Percentiles rank a stretch among this genome's conserved stretches.
Conservation (phyloP, 768 basidiomycete genomes). For the Pluteus cervinus region DNA sequence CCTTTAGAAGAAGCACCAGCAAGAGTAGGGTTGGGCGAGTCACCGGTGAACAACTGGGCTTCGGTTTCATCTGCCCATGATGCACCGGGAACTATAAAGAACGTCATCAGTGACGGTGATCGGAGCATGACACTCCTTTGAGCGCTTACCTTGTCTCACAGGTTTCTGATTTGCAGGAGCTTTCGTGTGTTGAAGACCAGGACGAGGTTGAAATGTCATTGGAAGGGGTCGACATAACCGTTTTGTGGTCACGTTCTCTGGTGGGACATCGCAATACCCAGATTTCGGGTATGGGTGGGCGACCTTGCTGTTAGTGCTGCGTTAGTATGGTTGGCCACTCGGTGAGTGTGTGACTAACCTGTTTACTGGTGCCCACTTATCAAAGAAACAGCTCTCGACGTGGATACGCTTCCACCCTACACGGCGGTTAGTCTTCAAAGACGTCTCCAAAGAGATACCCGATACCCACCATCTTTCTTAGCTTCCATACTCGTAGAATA, state of each 20-base stretch:
- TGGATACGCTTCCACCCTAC: constrained; percentile 47
- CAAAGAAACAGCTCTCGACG: constrained; percentile 37
- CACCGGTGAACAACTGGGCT: no score
- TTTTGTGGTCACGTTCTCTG: background rate
- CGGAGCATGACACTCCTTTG: no score
- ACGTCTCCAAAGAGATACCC: constrained; percentile 1
- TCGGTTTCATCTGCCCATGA: no score
- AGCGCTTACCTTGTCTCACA: no score
- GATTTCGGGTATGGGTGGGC: constrained; percentile 3
- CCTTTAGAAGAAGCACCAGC: no score
- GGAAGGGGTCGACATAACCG: constrained; percentile 3
- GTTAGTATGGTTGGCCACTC: background rate
- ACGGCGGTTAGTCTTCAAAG: background rate
- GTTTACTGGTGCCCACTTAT: constrained; percentile 26
- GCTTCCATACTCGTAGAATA: constrained; percentile 36
- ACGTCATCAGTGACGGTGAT: no score
- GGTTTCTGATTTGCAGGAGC: no score
- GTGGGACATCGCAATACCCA: background rate
- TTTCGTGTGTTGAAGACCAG: no score
- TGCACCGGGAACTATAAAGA: no score
- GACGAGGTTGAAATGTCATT: no score
- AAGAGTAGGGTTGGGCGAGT: no score
- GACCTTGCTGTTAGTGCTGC: background rate
- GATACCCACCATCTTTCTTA: constrained; percentile 41
- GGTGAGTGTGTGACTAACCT: constrained; percentile 17